Evolutionary conservation across 805 yeast genomes (phyloP).

Genomic region (Wickerhamiella vanderwaltii): DNA sequence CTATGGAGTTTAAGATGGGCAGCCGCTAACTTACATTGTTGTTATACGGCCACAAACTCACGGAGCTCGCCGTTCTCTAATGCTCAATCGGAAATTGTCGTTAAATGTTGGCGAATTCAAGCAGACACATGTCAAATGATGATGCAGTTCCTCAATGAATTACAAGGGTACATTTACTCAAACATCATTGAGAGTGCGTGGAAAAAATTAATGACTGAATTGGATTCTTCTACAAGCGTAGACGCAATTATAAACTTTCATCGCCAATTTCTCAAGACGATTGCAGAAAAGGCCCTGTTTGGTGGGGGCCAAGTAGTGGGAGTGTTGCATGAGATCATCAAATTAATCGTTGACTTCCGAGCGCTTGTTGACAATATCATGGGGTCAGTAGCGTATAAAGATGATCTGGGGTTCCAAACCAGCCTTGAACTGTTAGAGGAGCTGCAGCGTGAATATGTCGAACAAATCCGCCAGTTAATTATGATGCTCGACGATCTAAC

Average conservation of each 20-base stretch:
- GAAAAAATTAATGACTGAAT: slow-evolving; percentile 14
- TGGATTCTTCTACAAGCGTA: slow-evolving; percentile 22
- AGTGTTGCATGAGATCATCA: slow-evolving; percentile 26
- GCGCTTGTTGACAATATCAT: slow-evolving; percentile 12
- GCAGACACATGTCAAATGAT: slow-evolving; percentile 23
- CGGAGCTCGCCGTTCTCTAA: neutral
- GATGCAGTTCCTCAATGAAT: slow-evolving; percentile 27
- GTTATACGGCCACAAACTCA: slow-evolving; percentile 33
- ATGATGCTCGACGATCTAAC: slow-evolving; percentile 23
- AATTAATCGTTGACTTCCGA: slow-evolving; percentile 22
- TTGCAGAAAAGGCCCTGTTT: slow-evolving; percentile 26
- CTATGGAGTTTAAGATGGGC: slow-evolving; percentile 67
- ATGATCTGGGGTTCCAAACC: slow-evolving; percentile 7
- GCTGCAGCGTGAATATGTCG: slow-evolving; percentile 15
- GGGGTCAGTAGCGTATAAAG: slow-evolving; percentile 11
- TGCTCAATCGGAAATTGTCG: slow-evolving; percentile 17
- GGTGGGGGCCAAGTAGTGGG: slow-evolving; percentile 24
- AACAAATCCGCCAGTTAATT: slow-evolving; percentile 22
- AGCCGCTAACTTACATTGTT: slow-evolving; percentile 37
- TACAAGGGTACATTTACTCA: slow-evolving; percentile 29
- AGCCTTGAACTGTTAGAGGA: neutral
- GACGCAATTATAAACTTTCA: slow-evolving; percentile 29
- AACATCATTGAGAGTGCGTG: slow-evolving; percentile 32
- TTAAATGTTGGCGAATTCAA: slow-evolving; percentile 19
- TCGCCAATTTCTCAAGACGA: slow-evolving; percentile 23